Percentiles rank a stretch among this genome's conserved stretches.
Conservation (phyloP, 164 flowering plant genomes). For the Litsea cubeba region DNA sequence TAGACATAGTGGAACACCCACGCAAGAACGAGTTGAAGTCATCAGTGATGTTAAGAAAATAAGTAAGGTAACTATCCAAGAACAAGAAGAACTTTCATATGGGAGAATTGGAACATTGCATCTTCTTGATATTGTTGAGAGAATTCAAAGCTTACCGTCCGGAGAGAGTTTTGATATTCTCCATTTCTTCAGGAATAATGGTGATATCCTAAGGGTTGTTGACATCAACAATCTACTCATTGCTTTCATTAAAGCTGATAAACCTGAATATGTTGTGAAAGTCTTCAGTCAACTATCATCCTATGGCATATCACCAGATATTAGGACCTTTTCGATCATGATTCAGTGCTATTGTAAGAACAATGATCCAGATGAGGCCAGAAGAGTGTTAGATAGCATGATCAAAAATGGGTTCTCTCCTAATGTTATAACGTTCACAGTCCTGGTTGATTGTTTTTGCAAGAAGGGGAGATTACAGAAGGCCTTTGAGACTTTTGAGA, state of each 20-base stretch:
- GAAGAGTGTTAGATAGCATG: conserved; percentile 41
- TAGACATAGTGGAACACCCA: neutral
- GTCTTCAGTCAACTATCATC: conserved; percentile 29
- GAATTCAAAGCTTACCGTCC: conserved; percentile 21
- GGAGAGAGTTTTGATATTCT: conserved; percentile 16
- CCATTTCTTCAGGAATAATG: conserved; percentile 15
- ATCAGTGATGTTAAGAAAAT: conserved; percentile 1
- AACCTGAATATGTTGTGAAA: conserved; percentile 42
- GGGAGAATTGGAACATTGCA: conserved; percentile 8
- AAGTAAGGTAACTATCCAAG: conserved; percentile 5
- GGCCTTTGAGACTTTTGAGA: conserved; percentile 55
- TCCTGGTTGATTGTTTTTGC: conserved; percentile 50
- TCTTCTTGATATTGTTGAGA: conserved; percentile 18
- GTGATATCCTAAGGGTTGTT: conserved; percentile 14
- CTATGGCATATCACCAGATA: conserved; percentile 38
- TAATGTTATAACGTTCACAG: conserved; percentile 46
- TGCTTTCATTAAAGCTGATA: conserved; percentile 37
- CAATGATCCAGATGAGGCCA: conserved; percentile 41
- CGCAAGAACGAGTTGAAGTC: neutral
- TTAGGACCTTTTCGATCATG: conserved; percentile 45
- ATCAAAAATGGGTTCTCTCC: conserved; percentile 49
- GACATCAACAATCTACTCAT: conserved; percentile 44
- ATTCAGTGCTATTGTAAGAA: conserved; percentile 46
- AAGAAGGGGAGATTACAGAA: conserved; percentile 46
- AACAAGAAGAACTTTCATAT: neutral